Evolutionary conservation across 169 alveolate species (phyloP).

Genomic region (Cryptosporidium muris): DNA sequence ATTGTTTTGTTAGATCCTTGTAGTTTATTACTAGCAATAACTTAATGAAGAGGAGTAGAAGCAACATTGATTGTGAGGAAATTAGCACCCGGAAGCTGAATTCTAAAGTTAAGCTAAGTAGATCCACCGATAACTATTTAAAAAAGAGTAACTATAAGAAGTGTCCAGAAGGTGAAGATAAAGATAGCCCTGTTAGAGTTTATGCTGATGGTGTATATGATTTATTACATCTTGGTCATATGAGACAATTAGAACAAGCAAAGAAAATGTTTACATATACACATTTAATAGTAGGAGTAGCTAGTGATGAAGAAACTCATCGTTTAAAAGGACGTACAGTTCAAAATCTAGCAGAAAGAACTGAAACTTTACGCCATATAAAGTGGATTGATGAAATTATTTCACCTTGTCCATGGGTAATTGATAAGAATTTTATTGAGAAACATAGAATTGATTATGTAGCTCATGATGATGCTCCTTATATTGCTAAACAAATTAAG

Average conservation of each 20-base stretch:
- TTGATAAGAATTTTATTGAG: slow-evolving; percentile 89
- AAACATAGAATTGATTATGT: slow-evolving; percentile 90
- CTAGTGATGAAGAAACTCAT: slow-evolving; percentile 94
- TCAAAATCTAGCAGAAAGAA: slow-evolving; percentile 91
- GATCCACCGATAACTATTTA: neutral
- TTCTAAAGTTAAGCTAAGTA: neutral
- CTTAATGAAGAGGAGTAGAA: too few relatives aligned
- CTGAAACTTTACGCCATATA: slow-evolving; percentile 92
- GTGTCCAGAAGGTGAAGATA: slow-evolving; percentile 74
- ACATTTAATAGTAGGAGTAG: slow-evolving; percentile 94
- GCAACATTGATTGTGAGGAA: too few relatives aligned
- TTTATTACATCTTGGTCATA: slow-evolving; percentile 96
- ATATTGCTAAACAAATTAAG: slow-evolving; percentile 82
- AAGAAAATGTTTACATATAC: slow-evolving; percentile 92
- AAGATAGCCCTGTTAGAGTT: slow-evolving; percentile 79
- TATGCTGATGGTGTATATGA: slow-evolving; percentile 94
- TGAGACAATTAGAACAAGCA: slow-evolving; percentile 95
- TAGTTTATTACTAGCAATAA: too few relatives aligned
- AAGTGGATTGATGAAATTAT: slow-evolving; percentile 97
- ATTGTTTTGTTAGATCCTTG: too few relatives aligned
- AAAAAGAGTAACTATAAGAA: neutral
- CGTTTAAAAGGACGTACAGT: slow-evolving; percentile 93
- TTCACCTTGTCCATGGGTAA: slow-evolving; percentile 96
- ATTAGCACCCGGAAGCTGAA: too few relatives aligned
- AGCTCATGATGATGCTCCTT: slow-evolving; percentile 95